These are phyloP conservation scores for Suillus bovinus DNA, from an alignment of 768 basidiomycete genomes.

Conservation along the genomic window DNA sequence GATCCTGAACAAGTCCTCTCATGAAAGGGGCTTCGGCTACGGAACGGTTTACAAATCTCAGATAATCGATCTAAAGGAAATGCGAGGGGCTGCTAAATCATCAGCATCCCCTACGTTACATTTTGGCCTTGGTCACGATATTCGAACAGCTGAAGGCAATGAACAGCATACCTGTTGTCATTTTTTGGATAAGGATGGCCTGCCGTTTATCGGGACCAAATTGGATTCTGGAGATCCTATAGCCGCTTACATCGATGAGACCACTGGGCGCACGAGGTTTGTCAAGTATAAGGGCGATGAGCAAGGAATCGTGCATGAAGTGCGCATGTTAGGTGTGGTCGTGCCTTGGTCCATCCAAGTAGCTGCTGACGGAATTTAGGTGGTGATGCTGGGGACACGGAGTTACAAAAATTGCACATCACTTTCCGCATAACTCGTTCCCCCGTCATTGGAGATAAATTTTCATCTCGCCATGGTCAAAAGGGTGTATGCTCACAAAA, in stretches of 20 bases:
- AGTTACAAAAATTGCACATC: slow-evolving; percentile 91
- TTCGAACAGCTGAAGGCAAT: slow-evolving; percentile 52
- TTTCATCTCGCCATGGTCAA: slow-evolving; percentile 97
- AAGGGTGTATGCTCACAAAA: slow-evolving; percentile 99
- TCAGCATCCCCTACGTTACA: slow-evolving; percentile 69
- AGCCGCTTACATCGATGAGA: slow-evolving; percentile 87
- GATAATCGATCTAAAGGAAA: slow-evolving; percentile 85
- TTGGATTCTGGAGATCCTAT: slow-evolving; percentile 76
- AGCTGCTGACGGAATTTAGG: slow-evolving; percentile 37
- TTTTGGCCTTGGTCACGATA: slow-evolving; percentile 84
- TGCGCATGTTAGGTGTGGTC: slow-evolving; percentile 79
- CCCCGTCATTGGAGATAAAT: slow-evolving; percentile 99
- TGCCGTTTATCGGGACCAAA: slow-evolving; percentile 75
- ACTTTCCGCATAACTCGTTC: slow-evolving; percentile 91
- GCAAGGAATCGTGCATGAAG: slow-evolving; percentile 83
- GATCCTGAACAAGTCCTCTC: slow-evolving; percentile 98
- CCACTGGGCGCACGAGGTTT: slow-evolving; percentile 76
- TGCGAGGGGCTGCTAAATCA: slow-evolving; percentile 64
- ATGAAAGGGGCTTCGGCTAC: slow-evolving; percentile 96
- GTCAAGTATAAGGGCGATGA: slow-evolving; percentile 99
- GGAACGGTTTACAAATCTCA: slow-evolving; percentile 96
- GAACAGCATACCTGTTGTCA: slow-evolving; percentile 43
- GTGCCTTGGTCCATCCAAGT: not conserved
- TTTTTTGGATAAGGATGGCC: slow-evolving; percentile 79
- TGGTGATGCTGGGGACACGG: slow-evolving; percentile 82